Evolutionary conservation across 441 rosid species (phyloP).

Genomic region (Aleurites moluccanus): DNA sequence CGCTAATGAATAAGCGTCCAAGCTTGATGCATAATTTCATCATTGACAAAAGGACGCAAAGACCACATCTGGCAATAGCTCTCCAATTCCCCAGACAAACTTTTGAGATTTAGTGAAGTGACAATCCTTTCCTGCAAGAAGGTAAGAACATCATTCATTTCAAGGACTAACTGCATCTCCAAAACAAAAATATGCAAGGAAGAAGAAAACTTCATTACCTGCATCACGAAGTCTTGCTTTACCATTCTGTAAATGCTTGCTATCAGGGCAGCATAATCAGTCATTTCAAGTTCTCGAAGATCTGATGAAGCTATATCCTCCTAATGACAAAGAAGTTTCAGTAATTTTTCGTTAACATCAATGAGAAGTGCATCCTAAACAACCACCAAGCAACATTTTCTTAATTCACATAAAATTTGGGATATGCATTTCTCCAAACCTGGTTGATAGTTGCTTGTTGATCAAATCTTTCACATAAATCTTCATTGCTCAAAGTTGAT

Average conservation of each 20-base stretch:
- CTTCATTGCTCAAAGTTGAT: constrained; percentile 30
- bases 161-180: background rate
- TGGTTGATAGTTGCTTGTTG: constrained; percentile 33
- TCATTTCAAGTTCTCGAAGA: constrained; percentile 36
- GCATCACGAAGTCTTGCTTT: constrained; percentile 79
- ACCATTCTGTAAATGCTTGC: constrained; percentile 64
- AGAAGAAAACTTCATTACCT: constrained; percentile 39
- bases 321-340: constrained; percentile 22
- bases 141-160: background rate
- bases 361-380: background rate
- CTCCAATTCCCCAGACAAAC: constrained; percentile 56
- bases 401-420: background rate
- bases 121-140: constrained; percentile 68
- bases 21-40: constrained; percentile 55
- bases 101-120: constrained; percentile 54
- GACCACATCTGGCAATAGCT: constrained; percentile 84
- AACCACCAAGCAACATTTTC: background rate
- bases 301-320: constrained; percentile 29
- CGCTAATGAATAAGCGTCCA: constrained; percentile 46
- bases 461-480: constrained; percentile 28
- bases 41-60: constrained; percentile 66
- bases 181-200: background rate
- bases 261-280: constrained; percentile 51
- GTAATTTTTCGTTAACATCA: background rate
- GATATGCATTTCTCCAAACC: constrained; percentile 29